phyloP scores from a whole-genome alignment of 176 grass and related monocot species.

The Triticum turgidum region DNA sequence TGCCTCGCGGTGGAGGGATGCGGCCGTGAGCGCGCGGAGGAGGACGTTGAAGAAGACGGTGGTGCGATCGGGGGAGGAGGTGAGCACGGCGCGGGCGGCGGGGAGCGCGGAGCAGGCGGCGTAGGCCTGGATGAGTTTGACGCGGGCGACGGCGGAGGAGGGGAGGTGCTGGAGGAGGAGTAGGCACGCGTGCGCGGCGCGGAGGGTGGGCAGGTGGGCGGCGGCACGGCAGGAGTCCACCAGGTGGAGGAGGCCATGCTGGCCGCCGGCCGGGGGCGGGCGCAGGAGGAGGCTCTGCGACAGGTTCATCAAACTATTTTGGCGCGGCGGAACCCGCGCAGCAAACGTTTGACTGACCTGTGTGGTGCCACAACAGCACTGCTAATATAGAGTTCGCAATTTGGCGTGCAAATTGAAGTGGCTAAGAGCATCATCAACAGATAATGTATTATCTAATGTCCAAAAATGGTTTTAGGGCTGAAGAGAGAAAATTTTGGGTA shows the following conservation, averaged over 20 bases:
- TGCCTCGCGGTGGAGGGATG: conserved; percentile 47
- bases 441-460: too few species aligned
- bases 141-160: conserved; percentile 24
- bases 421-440: too few species aligned
- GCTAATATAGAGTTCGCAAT: too few species aligned
- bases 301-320: neutral
- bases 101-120: conserved; percentile 59
- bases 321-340: neutral
- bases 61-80: conserved; percentile 10
- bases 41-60: conserved; percentile 67
- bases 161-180: conserved; percentile 36
- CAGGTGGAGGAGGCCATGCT: conserved; percentile 35
- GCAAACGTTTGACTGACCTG: neutral
- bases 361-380: too few species aligned
- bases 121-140: conserved; percentile 78
- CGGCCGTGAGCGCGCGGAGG: conserved; percentile 54
- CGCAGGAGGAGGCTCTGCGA: conserved; percentile 8
- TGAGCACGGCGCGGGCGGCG: conserved; percentile 47
- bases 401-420: too few species aligned
- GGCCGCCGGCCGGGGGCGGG: neutral
- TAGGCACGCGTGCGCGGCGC: conserved; percentile 50
- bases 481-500: too few species aligned
- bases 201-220: conserved; percentile 39
- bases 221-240: conserved; percentile 50
- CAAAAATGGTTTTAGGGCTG: too few species aligned